Evolutionary conservation across 192 early-diverging fungal genomes (phyloP).

Genomic region (Backusella australiensis): DNA sequence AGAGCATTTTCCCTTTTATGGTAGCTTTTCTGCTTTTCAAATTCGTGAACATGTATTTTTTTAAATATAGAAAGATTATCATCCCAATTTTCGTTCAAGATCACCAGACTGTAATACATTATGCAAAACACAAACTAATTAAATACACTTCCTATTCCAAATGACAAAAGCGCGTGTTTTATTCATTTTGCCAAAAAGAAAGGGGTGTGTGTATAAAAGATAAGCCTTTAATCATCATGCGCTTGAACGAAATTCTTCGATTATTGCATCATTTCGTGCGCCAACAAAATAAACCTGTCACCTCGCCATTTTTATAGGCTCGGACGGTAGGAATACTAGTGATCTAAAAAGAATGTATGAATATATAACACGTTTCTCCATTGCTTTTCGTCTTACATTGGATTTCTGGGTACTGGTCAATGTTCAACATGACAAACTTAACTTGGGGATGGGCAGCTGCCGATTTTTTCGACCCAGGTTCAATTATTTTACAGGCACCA

Average conservation of each 20-base stretch:
- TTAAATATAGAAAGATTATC: too few relatives aligned
- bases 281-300: slow-evolving; percentile 65
- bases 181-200: neutral
- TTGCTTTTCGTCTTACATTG: slow-evolving; percentile 39
- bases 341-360: slow-evolving; percentile 37
- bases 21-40: too few relatives aligned
- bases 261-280: slow-evolving; percentile 39
- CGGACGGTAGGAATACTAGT: slow-evolving; percentile 71
- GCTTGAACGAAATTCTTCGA: slow-evolving; percentile 52
- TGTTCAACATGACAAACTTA: slow-evolving; percentile 72
- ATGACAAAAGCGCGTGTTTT: neutral
- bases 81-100: too few relatives aligned
- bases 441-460: slow-evolving; percentile 61
- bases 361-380: neutral
- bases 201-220: neutral
- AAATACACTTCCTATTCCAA: too few relatives aligned
- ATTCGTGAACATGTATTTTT: too few relatives aligned
- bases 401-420: slow-evolving; percentile 65
- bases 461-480: slow-evolving; percentile 64
- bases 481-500: slow-evolving; percentile 75
- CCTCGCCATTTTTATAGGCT: slow-evolving; percentile 63
- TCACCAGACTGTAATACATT: too few relatives aligned
- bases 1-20: too few relatives aligned
- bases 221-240: slow-evolving; percentile 40
- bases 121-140: too few relatives aligned